Base-by-base conservation (phyloP, 352 stramenopile genomes). In the Globisporangium takayamanum region DNA sequence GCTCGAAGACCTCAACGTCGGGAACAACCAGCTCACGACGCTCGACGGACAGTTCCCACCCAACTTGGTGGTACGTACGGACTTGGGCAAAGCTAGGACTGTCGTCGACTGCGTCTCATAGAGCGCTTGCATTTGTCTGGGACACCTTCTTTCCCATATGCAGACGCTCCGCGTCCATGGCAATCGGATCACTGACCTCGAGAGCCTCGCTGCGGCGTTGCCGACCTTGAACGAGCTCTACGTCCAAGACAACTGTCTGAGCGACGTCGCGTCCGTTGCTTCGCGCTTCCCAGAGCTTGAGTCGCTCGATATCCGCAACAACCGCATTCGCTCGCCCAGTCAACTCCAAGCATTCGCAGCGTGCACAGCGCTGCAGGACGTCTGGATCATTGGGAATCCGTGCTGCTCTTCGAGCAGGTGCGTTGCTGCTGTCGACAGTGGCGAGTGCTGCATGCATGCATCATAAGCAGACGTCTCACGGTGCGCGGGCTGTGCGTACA, bases 251-350 rank as follows among this genome's bases (percentile, higher is more conserved):
- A 89, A 89, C 47, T 14, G 44, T 11, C 64, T 89, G 39, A 46
- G 46, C 8, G 66, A 86, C 46, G 33, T 87, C 7, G 60, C 63
- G 0, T 18, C 50, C 4, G 49, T 80, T 12, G 60, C 71, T 3
- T 63, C 56, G 4, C 68, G 63, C 15, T 88, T 67, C n/a, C 62
- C 73, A 28, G 62, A 73, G 36, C 67, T 92, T 1, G 82, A 92
- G 60, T 87, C 79, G n/a, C 50, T 92, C n/a, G 80, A 92, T 60
- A 28, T 89, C 0, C 69, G 80, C 36, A 86, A 79, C 64, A 92
- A 90, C 50, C 62, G 64, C 3, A 56, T 92, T n/a, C 57, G 53
- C 10, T 63, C 60, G 0, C 46, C 58, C 0, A 63, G 50, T 7
- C 63, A 62, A 6, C 42, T 74, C 22, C 54, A 36, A 1, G 20